Conservation (phyloP, 2,329 filamentous ascomycete species). For the Albophoma yamanashiensis region DNA sequence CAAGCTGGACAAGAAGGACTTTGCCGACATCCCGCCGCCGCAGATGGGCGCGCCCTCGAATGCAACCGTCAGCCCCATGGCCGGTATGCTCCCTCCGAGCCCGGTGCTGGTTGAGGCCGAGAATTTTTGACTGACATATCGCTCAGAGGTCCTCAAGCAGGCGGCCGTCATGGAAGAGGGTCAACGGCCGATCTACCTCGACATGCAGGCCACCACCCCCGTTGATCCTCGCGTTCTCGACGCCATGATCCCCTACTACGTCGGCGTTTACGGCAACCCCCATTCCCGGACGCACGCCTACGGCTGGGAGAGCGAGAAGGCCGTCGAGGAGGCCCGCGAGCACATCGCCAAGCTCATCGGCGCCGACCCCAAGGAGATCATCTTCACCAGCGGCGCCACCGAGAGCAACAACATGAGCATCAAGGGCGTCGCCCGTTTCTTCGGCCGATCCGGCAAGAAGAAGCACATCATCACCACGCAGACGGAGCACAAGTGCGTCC, state of each 20-base stretch:
- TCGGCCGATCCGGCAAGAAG: constrained; percentile 88
- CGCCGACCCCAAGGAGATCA: constrained; percentile 94
- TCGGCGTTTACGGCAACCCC: constrained; percentile 90
- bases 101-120: not conserved
- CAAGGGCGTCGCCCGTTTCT: constrained; percentile 95
- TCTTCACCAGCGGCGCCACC: constrained; percentile 95
- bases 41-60: constrained; percentile 18
- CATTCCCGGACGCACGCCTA: constrained; percentile 97
- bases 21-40: constrained; percentile 43
- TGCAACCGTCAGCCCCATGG: constrained; percentile 70
- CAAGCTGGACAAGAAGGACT: constrained; percentile 75
- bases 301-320: constrained; percentile 96
- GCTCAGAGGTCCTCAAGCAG: constrained; percentile 69
- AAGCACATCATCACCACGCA: constrained; percentile 96
- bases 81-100: constrained; percentile 25
- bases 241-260: constrained; percentile 91
- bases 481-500: constrained; percentile 97
- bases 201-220: constrained; percentile 96
- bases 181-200: constrained; percentile 87
- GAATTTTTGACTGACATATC: constrained; percentile 2
- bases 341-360: constrained; percentile 82
- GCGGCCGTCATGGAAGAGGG: constrained; percentile 90
- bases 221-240: constrained; percentile 91
- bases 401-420: constrained; percentile 99
- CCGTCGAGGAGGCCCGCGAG: constrained; percentile 74